These are phyloP conservation scores for Trichoderma aggressivum DNA, from an alignment of 2,329 filamentous ascomycete genomes.

Conservation along the genomic window DNA sequence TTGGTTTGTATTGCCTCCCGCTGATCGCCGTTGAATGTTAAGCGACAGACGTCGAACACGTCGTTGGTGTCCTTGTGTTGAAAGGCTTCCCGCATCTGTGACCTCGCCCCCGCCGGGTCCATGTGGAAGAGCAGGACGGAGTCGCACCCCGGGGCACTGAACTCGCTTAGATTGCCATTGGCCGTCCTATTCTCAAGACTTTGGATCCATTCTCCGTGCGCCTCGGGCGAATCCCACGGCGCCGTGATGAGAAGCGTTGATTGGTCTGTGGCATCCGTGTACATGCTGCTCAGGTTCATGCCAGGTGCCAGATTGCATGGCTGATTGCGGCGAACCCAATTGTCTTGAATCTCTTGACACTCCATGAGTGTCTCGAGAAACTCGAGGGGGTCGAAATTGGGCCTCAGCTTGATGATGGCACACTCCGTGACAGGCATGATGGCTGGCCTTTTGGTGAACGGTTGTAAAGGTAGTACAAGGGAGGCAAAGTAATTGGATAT, in stretches of 20 bases:
- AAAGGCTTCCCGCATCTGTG: constrained; percentile 27
- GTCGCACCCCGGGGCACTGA: constrained; percentile 33
- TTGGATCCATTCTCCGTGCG: constrained; percentile 43
- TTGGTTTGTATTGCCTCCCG: constrained; percentile 33
- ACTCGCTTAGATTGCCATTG: constrained; percentile 33
- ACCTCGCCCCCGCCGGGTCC: constrained; percentile 29
- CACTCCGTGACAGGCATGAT: constrained; percentile 42
- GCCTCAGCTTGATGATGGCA: constrained; percentile 34
- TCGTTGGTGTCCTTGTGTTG: constrained; percentile 23
- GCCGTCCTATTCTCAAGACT: constrained; percentile 39
- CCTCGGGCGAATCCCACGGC: constrained; percentile 42
- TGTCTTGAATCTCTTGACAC: constrained; percentile 36
- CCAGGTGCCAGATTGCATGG: constrained; percentile 34
- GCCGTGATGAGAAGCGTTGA: constrained; percentile 42
- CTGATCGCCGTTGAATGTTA: constrained; percentile 31
- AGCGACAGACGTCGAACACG: constrained; percentile 36
- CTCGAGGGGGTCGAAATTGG: constrained; percentile 30
- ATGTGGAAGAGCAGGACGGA: constrained; percentile 43
- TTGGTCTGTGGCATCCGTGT: constrained; percentile 35
- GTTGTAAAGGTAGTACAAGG: neutral
- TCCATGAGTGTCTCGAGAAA: constrained; percentile 33
- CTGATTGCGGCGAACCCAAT: constrained; percentile 39
- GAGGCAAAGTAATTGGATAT: neutral
- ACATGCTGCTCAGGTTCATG: constrained; percentile 35
- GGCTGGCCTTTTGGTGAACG: neutral